These are phyloP conservation scores for Stygiomarasmius scandens DNA, from an alignment of 1,284 basidiomycete genomes.

Conservation along the genomic window DNA sequence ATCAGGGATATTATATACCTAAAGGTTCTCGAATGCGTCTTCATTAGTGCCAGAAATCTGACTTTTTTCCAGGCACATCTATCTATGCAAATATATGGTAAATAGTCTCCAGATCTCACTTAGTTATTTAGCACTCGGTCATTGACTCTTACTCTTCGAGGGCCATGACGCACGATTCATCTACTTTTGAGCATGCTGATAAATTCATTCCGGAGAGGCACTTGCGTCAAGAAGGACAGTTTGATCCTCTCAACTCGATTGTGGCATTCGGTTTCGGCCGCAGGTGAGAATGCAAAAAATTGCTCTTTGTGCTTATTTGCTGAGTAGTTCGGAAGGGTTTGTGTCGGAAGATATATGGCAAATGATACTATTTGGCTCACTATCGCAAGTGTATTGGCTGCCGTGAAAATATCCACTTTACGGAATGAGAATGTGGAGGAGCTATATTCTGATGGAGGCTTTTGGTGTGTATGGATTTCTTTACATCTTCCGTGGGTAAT, in stretches of 20 bases:
- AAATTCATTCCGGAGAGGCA: slow-evolving; percentile 34
- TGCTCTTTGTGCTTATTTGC: background rate
- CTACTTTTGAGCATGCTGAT: slow-evolving; percentile 30
- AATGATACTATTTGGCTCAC: background rate
- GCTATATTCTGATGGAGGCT: too few relatives aligned
- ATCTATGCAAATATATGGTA: slow-evolving; percentile 38
- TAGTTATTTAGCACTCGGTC: background rate
- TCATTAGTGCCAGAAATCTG: background rate
- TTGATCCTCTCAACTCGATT: slow-evolving; percentile 23
- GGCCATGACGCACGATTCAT: slow-evolving; percentile 35
- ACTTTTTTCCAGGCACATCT: slow-evolving; percentile 15
- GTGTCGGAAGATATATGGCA: background rate
- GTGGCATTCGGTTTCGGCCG: slow-evolving; percentile 35
- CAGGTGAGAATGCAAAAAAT: slow-evolving; percentile 27
- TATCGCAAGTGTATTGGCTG: background rate
- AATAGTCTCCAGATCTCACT: background rate
- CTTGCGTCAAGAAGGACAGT: slow-evolving; percentile 26
- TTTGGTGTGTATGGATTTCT: too few relatives aligned
- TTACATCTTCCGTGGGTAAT: too few relatives aligned
- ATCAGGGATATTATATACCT: slow-evolving; percentile 35
- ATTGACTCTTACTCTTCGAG: slow-evolving; percentile 21
- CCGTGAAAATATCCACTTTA: background rate
- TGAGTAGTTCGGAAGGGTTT: background rate
- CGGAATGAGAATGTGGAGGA: too few relatives aligned
- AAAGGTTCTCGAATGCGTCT: slow-evolving; percentile 20